Conservation (phyloP, 2,329 filamentous ascomycete species). For the Anthostomella pinea region DNA sequence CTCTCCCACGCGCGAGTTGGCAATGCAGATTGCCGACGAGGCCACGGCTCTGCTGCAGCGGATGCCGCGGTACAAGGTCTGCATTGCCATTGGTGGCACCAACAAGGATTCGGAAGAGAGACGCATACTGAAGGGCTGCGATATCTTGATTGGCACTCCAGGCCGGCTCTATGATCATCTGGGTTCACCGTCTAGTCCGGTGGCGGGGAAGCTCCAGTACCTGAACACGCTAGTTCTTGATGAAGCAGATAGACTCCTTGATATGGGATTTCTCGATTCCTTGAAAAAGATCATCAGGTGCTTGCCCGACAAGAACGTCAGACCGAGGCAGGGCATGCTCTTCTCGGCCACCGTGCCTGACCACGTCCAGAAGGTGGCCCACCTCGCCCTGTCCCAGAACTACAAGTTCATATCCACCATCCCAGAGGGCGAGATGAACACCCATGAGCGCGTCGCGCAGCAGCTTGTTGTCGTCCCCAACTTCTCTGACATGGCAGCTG, state of each 20-base stretch:
- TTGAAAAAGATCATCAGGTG: conserved; percentile 73
- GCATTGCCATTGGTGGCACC: conserved; percentile 74
- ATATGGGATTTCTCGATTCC: conserved; percentile 80
- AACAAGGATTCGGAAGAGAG: conserved; percentile 73
- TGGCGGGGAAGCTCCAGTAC: conserved; percentile 61
- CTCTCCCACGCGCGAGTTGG: conserved; percentile 69
- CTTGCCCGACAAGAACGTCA: conserved; percentile 59
- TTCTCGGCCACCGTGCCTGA: conserved; percentile 82
- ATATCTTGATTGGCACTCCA: conserved; percentile 78
- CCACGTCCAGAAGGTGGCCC: conserved; percentile 74
- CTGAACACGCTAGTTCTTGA: conserved; percentile 80
- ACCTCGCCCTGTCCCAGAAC: conserved; percentile 61
- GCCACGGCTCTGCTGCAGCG: conserved; percentile 68
- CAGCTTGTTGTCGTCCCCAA: conserved; percentile 65
- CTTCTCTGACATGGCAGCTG: conserved; percentile 64
- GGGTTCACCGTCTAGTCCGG: conserved; percentile 66
- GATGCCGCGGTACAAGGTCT: conserved; percentile 71
- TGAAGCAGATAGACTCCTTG: conserved; percentile 77
- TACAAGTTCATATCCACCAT: conserved; percentile 85
- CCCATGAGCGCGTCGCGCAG: conserved; percentile 75
- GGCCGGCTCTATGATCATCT: conserved; percentile 78
- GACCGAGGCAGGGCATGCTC: conserved; percentile 69
- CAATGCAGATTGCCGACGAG: conserved; percentile 68
- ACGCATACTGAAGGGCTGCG: conserved; percentile 68
- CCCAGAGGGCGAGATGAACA: conserved; percentile 69